phyloP scores from a whole-genome alignment of 2,329 filamentous ascomycete species.

The Microcyclosporella mali region DNA sequence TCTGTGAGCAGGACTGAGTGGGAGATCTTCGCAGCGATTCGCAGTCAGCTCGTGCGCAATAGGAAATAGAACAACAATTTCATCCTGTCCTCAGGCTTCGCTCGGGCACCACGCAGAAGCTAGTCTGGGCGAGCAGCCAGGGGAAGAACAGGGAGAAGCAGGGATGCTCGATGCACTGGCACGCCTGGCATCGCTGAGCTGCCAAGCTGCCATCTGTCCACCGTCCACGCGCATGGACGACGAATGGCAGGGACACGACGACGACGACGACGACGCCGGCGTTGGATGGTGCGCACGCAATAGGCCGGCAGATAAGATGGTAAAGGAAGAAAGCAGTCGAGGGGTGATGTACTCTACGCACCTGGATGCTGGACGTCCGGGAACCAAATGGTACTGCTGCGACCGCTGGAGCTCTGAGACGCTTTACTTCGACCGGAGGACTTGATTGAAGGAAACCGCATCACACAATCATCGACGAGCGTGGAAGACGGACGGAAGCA shows the following conservation, averaged over 20 bases:
- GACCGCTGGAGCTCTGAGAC: slow-evolving; percentile 4
- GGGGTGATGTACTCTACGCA: too few species aligned
- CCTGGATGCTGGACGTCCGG: slow-evolving; percentile 10
- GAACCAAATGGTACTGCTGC: slow-evolving; percentile 3
- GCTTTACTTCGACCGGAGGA: neutral
- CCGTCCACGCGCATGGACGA: too few species aligned
- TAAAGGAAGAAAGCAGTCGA: too few species aligned
- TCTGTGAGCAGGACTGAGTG: slow-evolving; percentile 1
- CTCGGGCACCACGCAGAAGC: too few species aligned
- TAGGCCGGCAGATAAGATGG: neutral
- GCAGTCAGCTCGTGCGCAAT: neutral
- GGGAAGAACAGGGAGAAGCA: neutral
- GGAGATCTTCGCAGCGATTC: neutral
- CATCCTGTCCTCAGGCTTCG: too few species aligned
- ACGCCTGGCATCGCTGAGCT: too few species aligned
- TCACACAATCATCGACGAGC: too few species aligned
- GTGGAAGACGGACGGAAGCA: too few species aligned
- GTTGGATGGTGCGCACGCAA: neutral
- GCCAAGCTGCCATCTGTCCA: too few species aligned
- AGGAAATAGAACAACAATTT: too few species aligned
- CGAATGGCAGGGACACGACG: too few species aligned
- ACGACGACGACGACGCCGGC: neutral
- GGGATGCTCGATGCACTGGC: neutral
- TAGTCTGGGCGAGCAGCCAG: too few species aligned
- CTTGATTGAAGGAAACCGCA: neutral